Base-by-base conservation (phyloP, 2,329 filamentous ascomycete species). In the Neofusicoccum umdonicola region DNA sequence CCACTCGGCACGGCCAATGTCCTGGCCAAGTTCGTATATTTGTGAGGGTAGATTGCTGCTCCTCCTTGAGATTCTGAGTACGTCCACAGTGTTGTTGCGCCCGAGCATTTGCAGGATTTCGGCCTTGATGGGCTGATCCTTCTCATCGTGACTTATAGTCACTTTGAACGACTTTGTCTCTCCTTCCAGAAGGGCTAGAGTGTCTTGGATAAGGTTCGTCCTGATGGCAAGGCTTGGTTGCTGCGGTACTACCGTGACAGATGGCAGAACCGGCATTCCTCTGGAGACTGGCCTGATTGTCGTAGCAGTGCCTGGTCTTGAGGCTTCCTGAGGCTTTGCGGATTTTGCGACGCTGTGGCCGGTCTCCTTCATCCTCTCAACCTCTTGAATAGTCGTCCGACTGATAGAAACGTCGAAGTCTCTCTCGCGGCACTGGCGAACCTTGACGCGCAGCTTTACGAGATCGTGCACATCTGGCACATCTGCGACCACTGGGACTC, bases 151-250 rank as follows among this genome's bases (percentile, higher is more conserved):
- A 69, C 90, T 86, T 13, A 98, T 80, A 0, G 90, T 93, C 15
- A 97, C 84, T 0, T 86, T 89, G 72, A 98, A 96, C 0, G 82
- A 81, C 69, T 88, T 89, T 22, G 85, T 86, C 77, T 99, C 94
- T 48, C 95, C 95, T 78, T 98, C 94, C 5, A 99, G 82, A 11
- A 99, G 85, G 93, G 97, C 97, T 41, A 97, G 81, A 9, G 92
- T 91, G 22, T 90, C 91, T 72, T 97, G 93, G 0, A 90, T 87
- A 1, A 97, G 83, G 12, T 90, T 92, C 3, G 89, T 90, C 7
- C 88, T 88, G 19, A 97, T 84, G 3, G 88, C 80, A 3, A 98
- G 80, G 3, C 91, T 79, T 5, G 95, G 95, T 74, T 97, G 92
- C 50, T 87, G 82, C 2, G 88, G 84, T 65, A 97, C 93, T 27